phyloP scores from a whole-genome alignment of 257 asterid genomes.

The Solanum clarkiae region DNA sequence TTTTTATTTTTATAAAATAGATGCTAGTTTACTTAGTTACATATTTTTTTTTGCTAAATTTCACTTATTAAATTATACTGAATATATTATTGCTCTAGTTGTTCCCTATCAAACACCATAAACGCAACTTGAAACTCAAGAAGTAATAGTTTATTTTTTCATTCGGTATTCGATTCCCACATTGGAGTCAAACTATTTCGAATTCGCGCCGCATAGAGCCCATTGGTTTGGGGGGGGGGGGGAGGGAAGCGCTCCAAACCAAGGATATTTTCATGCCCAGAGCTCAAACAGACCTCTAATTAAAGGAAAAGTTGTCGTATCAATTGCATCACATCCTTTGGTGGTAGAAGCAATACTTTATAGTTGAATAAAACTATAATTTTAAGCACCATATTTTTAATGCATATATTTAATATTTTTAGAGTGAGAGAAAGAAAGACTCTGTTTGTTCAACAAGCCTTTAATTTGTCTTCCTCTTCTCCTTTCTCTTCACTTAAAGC shows the following conservation, averaged over 20 bases:
- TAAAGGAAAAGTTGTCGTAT: no score
- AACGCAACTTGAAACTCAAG: not conserved
- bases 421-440: not conserved
- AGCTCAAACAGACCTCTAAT: no score
- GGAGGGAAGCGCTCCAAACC: no score
- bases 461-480: not conserved
- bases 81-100: not conserved
- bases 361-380: not conserved
- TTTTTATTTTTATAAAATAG: no score
- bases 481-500: not conserved
- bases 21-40: no score
- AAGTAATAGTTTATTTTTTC: not conserved
- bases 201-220: no score
- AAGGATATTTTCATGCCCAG: no score
- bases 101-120: not conserved
- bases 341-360: not conserved
- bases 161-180: no score
- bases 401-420: not conserved
- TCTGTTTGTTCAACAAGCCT: not conserved
- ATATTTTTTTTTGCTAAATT: not conserved
- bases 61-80: fast-evolving
- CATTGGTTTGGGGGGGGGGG: no score
- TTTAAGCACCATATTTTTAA: not conserved
- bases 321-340: no score
- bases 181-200: no score